Conservation (phyloP, 345 rosid genomes). For the Camelina sativa region DNA sequence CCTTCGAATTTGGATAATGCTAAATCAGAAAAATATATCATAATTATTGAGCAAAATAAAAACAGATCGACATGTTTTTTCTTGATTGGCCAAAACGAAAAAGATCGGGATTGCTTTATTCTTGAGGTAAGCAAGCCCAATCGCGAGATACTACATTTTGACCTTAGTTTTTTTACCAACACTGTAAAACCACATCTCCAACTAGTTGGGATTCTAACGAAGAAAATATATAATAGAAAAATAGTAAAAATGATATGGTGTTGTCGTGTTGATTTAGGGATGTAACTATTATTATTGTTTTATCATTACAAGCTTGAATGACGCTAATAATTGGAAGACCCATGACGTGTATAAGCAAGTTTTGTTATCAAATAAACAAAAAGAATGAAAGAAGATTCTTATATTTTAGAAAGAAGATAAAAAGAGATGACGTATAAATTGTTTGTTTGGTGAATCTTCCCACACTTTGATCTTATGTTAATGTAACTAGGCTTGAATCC, state of each 20-base stretch:
- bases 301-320: background rate
- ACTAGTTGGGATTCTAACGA: background rate
- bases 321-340: conserved; percentile 2
- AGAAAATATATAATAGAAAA: background rate
- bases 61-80: background rate
- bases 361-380: conserved; percentile 29
- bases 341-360: conserved; percentile 13
- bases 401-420: background rate
- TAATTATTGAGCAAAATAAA: background rate
- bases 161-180: background rate
- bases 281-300: background rate
- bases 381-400: background rate
- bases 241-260: background rate
- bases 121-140: background rate
- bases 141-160: background rate
- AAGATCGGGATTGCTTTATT: background rate
- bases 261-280: background rate
- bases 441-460: background rate
- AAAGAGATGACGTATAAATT: conserved; percentile 14
- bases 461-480: too few relatives aligned
- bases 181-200: background rate
- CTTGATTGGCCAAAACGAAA: background rate
- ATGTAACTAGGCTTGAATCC: too few relatives aligned
- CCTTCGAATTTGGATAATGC: conserved; percentile 22
- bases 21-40: background rate